Evolutionary conservation across 164 flowering plant genomes (phyloP).

Genomic region (Saururus chinensis): DNA sequence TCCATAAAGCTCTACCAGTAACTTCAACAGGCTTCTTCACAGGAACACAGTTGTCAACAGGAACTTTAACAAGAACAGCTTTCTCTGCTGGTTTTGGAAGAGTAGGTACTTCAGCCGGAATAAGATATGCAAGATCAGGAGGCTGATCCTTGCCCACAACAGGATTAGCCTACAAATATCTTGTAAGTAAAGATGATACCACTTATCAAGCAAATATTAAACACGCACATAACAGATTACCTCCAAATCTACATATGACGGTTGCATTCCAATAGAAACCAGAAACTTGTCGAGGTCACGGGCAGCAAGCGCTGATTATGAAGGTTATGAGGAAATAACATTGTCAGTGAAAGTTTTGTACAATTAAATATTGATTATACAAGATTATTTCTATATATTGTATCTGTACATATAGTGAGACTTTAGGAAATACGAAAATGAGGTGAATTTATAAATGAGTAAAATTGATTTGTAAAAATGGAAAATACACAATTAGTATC

Average conservation of each 20-base stretch:
- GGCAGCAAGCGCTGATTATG: constrained; percentile 47
- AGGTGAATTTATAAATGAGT: no score
- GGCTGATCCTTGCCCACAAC: constrained; percentile 94
- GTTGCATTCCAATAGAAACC: constrained; percentile 62
- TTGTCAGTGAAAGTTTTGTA: background rate
- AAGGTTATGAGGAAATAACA: constrained; percentile 1
- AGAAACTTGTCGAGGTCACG: constrained; percentile 76
- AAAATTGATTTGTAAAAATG: no score
- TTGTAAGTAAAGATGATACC: background rate
- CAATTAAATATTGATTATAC: background rate
- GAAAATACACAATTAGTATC: no score
- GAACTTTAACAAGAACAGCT: constrained; percentile 17
- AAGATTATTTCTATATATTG: background rate
- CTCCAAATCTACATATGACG: constrained; percentile 87
- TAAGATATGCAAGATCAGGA: constrained; percentile 81
- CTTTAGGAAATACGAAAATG: no score
- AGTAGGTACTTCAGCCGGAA: constrained; percentile 46
- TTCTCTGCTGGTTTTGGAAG: constrained; percentile 28
- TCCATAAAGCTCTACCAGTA: constrained; percentile 29
- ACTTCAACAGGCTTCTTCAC: constrained; percentile 18
- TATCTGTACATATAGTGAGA: no score
- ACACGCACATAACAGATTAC: constrained; percentile 22
- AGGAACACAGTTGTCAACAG: constrained; percentile 18
- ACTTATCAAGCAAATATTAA: background rate
- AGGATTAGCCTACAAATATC: constrained; percentile 61